Base-by-base conservation (phyloP, 1,284 basidiomycete genomes). In the Ceratobasidium sp. region DNA sequence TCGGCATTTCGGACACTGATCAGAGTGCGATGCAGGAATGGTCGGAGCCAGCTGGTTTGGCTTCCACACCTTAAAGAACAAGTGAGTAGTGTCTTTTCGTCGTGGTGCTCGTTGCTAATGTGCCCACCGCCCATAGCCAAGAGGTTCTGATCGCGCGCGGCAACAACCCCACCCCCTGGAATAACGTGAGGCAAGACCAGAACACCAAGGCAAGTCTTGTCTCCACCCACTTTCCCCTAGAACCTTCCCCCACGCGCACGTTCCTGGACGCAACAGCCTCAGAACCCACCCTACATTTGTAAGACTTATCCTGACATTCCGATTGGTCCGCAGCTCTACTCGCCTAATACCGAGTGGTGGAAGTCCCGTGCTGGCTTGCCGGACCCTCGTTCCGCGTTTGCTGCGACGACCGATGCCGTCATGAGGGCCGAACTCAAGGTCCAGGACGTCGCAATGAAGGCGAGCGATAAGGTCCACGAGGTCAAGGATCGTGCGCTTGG, bases 281-380 rank as follows among this genome's bases (percentile, higher is more conserved):
- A 22, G 43, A 32, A 20, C 56, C n/a, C 47, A 25, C 45, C 29
- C 20, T 34, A 27, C 55, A 50, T 54, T 50, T 45, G 53, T n/a
- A n/a, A 68, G 53, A 60, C 49, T 15, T 25, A 45, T 43, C n/a
- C 67, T 64, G 20, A 64, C 57, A 27, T 38, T 68, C 57, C 38
- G 58, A 57, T 53, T 67, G 43, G 35, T 27, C 34, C 32, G 35
- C 38, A 75, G 73, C 69, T 77, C 53, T 69, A 68, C 58, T 74
- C 74, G 34, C 72, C 70, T 45, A 75, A 77, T 65, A 53, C 64
- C n/a, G 72, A 73, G 12, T 77, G 75, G 67, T 77, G 76, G 76
- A 55, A 71, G 15, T 58, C 55, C 10, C 73, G 76, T 53, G 60
- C 58, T 4, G 69, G 71, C 3, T 52, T 73, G 57, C 64, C 72